phyloP scores from a whole-genome alignment of 352 stramenopile species.

The Sclerospora graminicola region DNA sequence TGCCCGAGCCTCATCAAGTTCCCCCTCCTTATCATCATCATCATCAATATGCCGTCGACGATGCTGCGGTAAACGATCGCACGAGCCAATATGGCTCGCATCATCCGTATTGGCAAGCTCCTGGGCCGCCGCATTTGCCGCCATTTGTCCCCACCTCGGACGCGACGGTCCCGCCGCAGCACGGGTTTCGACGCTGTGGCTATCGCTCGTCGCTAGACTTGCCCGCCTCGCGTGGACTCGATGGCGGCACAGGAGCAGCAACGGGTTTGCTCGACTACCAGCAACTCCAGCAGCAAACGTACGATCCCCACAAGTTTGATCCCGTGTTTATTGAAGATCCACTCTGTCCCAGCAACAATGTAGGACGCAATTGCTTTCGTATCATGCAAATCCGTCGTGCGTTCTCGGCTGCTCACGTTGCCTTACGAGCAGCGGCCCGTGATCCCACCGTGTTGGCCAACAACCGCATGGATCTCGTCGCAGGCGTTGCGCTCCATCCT shows the following conservation, averaged over 20 bases:
- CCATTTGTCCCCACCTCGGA: constrained; percentile 36
- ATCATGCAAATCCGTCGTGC: constrained; percentile 86
- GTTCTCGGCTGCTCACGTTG: constrained; percentile 62
- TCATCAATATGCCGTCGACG: constrained; percentile 32
- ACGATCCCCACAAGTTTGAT: constrained; percentile 89
- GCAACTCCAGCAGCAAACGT: constrained; percentile 34
- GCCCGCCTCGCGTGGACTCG: constrained; percentile 23
- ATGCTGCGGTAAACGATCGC: constrained; percentile 42
- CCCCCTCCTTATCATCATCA: constrained; percentile 31
- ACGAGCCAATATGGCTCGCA: constrained; percentile 35
- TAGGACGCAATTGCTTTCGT: constrained; percentile 93
- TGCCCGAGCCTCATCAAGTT: constrained; percentile 23
- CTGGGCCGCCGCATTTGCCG: constrained; percentile 26
- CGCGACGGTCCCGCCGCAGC: constrained; percentile 47
- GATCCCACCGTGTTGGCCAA: constrained; percentile 39
- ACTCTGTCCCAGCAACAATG: constrained; percentile 90
- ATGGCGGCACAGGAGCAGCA: constrained; percentile 18
- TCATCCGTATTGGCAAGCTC: constrained; percentile 51
- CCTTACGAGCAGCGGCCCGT: constrained; percentile 51
- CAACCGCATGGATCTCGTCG: constrained; percentile 46
- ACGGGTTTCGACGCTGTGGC: constrained; percentile 48
- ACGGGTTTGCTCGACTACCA: constrained; percentile 35
- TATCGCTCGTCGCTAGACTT: constrained; percentile 64
- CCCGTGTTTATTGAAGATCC: constrained; percentile 94
- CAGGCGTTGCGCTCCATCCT: constrained; percentile 58